Evolutionary conservation across 2,329 filamentous ascomycete species (phyloP).

Genomic region (Fusarium anthophilum): DNA sequence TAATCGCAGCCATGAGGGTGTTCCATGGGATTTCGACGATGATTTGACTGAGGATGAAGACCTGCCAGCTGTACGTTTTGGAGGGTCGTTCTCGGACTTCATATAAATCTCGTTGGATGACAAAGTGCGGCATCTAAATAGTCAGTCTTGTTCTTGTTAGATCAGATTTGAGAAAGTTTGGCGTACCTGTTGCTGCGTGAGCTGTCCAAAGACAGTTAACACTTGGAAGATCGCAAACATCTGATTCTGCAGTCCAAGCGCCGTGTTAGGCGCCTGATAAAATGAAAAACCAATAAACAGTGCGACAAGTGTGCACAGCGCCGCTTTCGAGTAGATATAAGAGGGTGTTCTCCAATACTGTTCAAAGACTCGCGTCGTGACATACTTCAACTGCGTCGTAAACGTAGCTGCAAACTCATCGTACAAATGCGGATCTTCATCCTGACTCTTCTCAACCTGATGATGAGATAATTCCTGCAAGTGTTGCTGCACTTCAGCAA

Average conservation of each 20-base stretch:
- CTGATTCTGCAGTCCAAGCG: constrained; percentile 76
- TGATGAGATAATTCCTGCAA: constrained; percentile 40
- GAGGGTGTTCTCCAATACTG: constrained; percentile 57
- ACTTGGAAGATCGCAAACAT: constrained; percentile 75
- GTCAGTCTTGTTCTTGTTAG: rapidly evolving
- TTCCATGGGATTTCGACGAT: constrained; percentile 78
- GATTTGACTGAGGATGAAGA: constrained; percentile 73
- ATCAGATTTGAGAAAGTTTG: rapidly evolving
- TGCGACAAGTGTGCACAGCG: constrained; percentile 31
- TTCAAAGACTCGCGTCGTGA: constrained; percentile 49
- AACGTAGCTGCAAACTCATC: constrained; percentile 47
- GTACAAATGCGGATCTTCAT: constrained; percentile 32
- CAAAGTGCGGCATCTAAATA: constrained; percentile 71
- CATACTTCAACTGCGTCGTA: constrained; percentile 45
- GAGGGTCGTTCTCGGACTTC: constrained; percentile 73
- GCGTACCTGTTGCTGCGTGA: constrained; percentile 59
- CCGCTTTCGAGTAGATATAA: constrained; percentile 68
- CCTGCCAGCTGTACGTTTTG: constrained; percentile 74
- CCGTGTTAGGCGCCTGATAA: constrained; percentile 63
- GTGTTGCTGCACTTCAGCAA: constrained; percentile 44
- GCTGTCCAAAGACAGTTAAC: constrained; percentile 72
- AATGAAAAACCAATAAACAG: constrained; percentile 70
- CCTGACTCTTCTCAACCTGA: background rate
- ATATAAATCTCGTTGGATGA: constrained; percentile 73
- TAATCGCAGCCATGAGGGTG: constrained; percentile 68